phyloP scores from a whole-genome alignment of 1,284 basidiomycete genomes.

The Marasmius tenuissimus region DNA sequence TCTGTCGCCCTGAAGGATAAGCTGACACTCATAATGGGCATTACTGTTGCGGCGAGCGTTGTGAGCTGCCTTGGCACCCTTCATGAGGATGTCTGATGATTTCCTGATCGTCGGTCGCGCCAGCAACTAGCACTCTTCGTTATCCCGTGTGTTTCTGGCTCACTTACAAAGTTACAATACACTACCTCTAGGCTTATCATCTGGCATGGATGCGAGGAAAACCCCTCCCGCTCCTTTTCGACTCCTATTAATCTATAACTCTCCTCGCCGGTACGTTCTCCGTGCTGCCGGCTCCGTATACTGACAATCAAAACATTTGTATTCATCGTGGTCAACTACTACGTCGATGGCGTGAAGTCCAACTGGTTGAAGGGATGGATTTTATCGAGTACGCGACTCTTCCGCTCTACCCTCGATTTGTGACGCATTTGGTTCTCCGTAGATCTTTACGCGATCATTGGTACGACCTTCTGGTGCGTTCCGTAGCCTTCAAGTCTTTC shows the following conservation, averaged over 20 bases:
- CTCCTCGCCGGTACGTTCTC: conserved; percentile 43
- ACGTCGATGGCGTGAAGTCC: conserved; percentile 64
- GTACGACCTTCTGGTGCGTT: conserved; percentile 66
- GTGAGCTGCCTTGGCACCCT: conserved; percentile 58
- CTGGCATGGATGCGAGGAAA: conserved; percentile 70
- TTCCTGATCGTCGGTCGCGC: conserved; percentile 3
- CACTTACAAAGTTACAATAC: no score
- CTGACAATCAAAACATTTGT: conserved; percentile 21
- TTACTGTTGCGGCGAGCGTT: conserved; percentile 89
- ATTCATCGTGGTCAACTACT: conserved; percentile 66
- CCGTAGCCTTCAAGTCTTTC: conserved; percentile 34
- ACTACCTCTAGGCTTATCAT: conserved; percentile 45
- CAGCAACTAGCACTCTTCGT: conserved; percentile 91
- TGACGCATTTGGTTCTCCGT: no score
- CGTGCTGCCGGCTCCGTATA: conserved; percentile 8
- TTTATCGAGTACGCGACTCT: neutral
- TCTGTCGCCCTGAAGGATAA: conserved; percentile 83
- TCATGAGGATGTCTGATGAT: conserved; percentile 3
- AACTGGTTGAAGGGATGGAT: conserved; percentile 64
- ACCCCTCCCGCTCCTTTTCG: conserved; percentile 74
- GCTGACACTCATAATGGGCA: conserved; percentile 72
- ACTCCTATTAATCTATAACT: conserved; percentile 77
- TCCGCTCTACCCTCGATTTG: neutral
- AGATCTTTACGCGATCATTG: conserved; percentile 65
- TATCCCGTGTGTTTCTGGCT: conserved; percentile 57